Base-by-base conservation (phyloP, 257 asterid species). In the Solanum tarijense region DNA sequence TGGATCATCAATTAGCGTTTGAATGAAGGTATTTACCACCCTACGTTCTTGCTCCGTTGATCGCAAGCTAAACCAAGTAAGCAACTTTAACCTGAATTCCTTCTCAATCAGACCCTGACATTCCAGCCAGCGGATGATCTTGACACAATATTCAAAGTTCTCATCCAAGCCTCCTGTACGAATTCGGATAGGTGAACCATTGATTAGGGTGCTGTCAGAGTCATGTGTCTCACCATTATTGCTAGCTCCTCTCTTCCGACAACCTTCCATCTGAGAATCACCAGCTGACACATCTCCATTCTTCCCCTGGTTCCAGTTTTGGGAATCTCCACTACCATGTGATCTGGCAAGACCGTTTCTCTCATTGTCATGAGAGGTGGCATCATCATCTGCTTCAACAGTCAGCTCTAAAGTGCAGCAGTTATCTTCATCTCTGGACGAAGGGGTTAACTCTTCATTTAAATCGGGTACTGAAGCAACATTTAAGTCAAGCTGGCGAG, bases 31-130 rank as follows among this genome's bases (percentile, higher is more conserved):
- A 92, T 94, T 93, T 25, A 96, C 98, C 90, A 96, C 98, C 90
- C 97, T 92, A 13, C 98, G 94, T 85, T 95, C 99, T 90, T 96
- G 99, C 93, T 91, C 98, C 2, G 98, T 93, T 68, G 98, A 93
- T 88, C 98, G 92, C 84, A 96, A 90, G 90, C 98, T 95, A 91
- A 95, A 94, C 99, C 99, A 96, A 29, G 98, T 95, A 48, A 96
- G 96, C 91, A 96, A 88, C 86, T 94, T 96, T 92, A 95, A 89
- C 83, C 99, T 91, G 88, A 96, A 96, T 41, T 94, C 98, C 93
- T 92, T 91, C 68, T 91, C 86, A 55, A 96, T 93, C 89, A 94
- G 91, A 58, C 99, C 98, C 90, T 96, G 98, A 38, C 98, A 94
- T 88, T 96, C 99, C 90, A 96, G 90, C 98, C 97, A 96, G 66